Base-by-base conservation (phyloP, 768 basidiomycete species). In the Naganishia kalamii region DNA sequence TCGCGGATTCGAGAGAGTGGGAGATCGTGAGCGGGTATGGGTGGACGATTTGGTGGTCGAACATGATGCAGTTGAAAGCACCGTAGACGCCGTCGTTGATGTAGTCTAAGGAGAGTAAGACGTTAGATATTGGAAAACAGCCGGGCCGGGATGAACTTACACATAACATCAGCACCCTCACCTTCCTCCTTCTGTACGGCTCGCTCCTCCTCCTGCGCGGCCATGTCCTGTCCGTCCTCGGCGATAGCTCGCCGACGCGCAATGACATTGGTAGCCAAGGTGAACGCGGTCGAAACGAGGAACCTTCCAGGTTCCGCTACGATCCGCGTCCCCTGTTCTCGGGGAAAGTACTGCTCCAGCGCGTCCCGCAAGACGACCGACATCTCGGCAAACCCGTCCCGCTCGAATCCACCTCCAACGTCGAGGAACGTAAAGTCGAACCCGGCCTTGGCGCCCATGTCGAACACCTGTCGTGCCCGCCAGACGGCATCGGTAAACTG, bases 71-170 rank as follows among this genome's bases (percentile, higher is more conserved):
- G 74, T 78, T 79, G 76, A 79, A 79, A 8, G 78, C 77, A 57
- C 94, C 92, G 78, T 99, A 99, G 43, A 99, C 92, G 47, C 96
- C 96, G 78, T 98, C 94, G 80, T 97, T 98, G 84, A 98, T 92
- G 82, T 98, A 98, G 82, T 97, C 92, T 96, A 78, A n/a, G 12
- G 27, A 25, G 17, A 32, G 46, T 21, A 13, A 74, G 67, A 70
- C 73, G 41, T 44, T 23, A 35, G 27, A 48, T 43, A 19, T 25
- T 37, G 46, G 47, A 63, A 12, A 47, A 65, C 1, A 37, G n/a
- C n/a, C n/a, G n/a, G n/a, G n/a, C n/a, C n/a, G n/a, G n/a, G n/a
- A 6, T 0, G 2, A 19, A 84, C 92, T 78, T 80, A 96, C 92
- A 96, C 94, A 97, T 99, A 70, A 92, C 87, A 67, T 80, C 81